Evolutionary conservation across 352 stramenopile species (phyloP), one percentile per base, ranked within the genome.

Genomic region (Globisporangium nagaii): DNA sequence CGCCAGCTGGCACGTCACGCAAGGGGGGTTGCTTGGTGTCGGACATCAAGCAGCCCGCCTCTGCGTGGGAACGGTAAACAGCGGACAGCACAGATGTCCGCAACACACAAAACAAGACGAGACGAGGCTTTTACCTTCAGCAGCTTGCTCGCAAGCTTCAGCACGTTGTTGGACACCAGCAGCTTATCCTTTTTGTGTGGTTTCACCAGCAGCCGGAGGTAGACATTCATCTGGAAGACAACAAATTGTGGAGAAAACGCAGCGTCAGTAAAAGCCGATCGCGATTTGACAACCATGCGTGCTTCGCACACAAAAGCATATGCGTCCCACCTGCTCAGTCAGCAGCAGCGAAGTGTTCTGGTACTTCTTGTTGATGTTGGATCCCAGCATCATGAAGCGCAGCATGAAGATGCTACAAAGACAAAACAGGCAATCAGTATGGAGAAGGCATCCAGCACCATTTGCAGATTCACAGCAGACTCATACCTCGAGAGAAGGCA

Each of bases 301-400:
- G n/a, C n/a, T n/a, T n/a, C n/a, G n/a, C n/a, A n/a, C n/a, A 22
- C 13, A 27, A 27, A 9, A 43, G 20, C 11, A 32, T 25, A 35
- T 40, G 25, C 32, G 53, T 58, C 62, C 20, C 62, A 92, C 82
- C 79, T 96, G 85, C 68, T 96, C 87, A 11, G 87, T 96, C 53
- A 96, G 62, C 51, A 96, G 71, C 35, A 96, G 68, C 59, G 83
- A 91, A n/a, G 85, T 95, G 74, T 96, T 94, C 47, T 94, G 78
- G 63, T 95, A 96, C 66, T 93, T 95, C 57, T 87, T 85, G 66
- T 96, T 96, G 60, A 94, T 95, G 60, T 89, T 82, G 34, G 83
- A 93, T 49, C 87, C 87, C 37, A 96, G 73, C 73, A 93, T 95
- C 78, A 95, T 92, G 60, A 95, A 96, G 53, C 87, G 82, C 58